Conservation (phyloP, 345 rosid species). For the Lagerstroemia speciosa region DNA sequence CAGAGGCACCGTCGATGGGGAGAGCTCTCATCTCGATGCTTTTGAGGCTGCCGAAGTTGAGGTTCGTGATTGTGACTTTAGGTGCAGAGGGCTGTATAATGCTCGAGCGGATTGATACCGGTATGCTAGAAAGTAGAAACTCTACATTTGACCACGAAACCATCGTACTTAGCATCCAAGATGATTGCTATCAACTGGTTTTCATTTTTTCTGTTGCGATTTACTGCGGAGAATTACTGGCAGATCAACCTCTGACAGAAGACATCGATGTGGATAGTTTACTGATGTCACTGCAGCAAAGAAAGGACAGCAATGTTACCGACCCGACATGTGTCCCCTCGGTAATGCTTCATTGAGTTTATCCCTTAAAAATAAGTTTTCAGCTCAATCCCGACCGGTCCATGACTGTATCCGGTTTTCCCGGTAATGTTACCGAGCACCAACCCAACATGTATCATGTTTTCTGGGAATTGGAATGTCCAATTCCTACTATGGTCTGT, state of each 20-base stretch:
- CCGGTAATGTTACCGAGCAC: not conserved
- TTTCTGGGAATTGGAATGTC: not conserved
- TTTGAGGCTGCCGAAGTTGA: slow-evolving; percentile 55
- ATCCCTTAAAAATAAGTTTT: not conserved
- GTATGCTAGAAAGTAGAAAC: slow-evolving; percentile 33
- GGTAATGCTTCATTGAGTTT: slow-evolving; percentile 23
- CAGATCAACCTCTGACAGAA: slow-evolving; percentile 30
- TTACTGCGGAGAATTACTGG: not conserved
- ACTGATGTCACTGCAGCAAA: slow-evolving; percentile 36
- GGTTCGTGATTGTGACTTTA: slow-evolving; percentile 73
- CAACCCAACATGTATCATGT: not conserved
- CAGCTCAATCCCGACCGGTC: not conserved
- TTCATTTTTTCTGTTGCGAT: not conserved
- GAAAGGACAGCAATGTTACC: slow-evolving; percentile 30
- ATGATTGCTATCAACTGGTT: not conserved
- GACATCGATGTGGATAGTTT: slow-evolving; percentile 55
- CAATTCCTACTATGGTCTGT: not conserved
- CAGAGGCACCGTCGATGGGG: slow-evolving; percentile 60
- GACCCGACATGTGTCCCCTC: slow-evolving; percentile 51
- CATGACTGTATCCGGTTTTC: not conserved
- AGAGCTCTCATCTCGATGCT: slow-evolving; percentile 75
- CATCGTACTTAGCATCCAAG: not conserved
- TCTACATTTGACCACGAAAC: not conserved
- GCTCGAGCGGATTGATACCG: slow-evolving; percentile 57
- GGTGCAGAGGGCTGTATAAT: slow-evolving; percentile 87